Evolutionary conservation across 1,284 basidiomycete genomes (phyloP).

Genomic region (Singerocomus inundabilis): DNA sequence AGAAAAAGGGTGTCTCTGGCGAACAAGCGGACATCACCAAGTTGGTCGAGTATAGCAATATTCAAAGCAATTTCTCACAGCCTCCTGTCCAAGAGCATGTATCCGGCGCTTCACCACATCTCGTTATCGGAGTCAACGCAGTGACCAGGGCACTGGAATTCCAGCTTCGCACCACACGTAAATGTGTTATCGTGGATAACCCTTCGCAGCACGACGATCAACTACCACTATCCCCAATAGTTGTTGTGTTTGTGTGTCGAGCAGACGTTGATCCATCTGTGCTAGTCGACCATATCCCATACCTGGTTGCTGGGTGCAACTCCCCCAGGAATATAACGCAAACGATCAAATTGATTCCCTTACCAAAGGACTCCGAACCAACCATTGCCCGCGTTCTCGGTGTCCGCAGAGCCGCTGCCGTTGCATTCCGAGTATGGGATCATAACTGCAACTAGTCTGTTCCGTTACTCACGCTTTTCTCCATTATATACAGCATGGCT

Average conservation of each 20-base stretch:
- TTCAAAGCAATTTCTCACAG: not conserved
- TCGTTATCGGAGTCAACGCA: constrained; percentile 75
- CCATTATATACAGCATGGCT: constrained; percentile 33
- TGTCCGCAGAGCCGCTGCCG: constrained; percentile 65
- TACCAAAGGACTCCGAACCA: constrained; percentile 71
- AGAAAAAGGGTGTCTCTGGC: constrained; percentile 1
- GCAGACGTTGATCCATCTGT: constrained; percentile 72
- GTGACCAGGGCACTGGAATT: constrained; percentile 75
- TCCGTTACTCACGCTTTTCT: constrained; percentile 5
- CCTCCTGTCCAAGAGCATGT: constrained; percentile 1
- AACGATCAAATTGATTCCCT: constrained; percentile 58
- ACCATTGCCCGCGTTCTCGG: constrained; percentile 63
- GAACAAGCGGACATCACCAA: constrained; percentile 1
- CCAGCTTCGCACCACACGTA: constrained; percentile 45
- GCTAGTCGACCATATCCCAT: constrained; percentile 69
- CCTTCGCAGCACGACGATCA: constrained; percentile 21
- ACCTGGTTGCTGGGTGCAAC: constrained; percentile 73
- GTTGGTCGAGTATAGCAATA: constrained; percentile 1
- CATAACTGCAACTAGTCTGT: not conserved
- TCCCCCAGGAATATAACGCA: constrained; percentile 34
- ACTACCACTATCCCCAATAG: constrained; percentile 28
- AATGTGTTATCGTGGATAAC: constrained; percentile 16
- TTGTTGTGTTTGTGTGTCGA: constrained; percentile 64
- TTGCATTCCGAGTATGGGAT: constrained; percentile 56
- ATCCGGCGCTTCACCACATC: constrained; percentile 35